These are phyloP conservation scores for Lasiodiplodia gonubiensis DNA, from an alignment of 2,329 filamentous ascomycete genomes.

Conservation along the genomic window DNA sequence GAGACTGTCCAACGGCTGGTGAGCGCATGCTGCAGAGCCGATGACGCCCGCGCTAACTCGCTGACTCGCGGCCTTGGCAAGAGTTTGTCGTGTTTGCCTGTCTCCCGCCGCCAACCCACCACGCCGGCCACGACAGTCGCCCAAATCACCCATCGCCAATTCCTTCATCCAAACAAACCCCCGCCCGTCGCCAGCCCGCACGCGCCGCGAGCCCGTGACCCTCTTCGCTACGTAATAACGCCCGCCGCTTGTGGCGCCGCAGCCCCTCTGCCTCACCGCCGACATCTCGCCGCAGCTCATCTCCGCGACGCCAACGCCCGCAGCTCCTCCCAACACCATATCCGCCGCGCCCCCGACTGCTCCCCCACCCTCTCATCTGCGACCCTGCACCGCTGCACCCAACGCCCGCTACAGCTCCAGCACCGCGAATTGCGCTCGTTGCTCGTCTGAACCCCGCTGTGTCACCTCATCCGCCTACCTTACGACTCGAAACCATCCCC, in stretches of 20 bases:
- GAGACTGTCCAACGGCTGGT: not conserved
- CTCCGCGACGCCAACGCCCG: slow-evolving; percentile 28
- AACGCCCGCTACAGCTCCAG: slow-evolving; percentile 4
- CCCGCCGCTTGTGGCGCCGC: slow-evolving; percentile 20
- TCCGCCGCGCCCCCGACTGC: slow-evolving; percentile 7
- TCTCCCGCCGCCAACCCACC: slow-evolving; percentile 25
- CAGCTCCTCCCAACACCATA: slow-evolving; percentile 25
- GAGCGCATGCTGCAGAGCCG: not conserved
- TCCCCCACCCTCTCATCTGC: not conserved
- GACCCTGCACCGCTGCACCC: not conserved
- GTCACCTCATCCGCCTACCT: slow-evolving; percentile 10
- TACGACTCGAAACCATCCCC: slow-evolving; percentile 5
- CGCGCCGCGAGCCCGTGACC: not conserved
- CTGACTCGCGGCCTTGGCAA: not conserved
- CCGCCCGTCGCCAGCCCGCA: slow-evolving; percentile 10
- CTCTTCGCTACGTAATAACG: slow-evolving; percentile 21
- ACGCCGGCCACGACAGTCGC: slow-evolving; percentile 22
- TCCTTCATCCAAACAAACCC: slow-evolving; percentile 16
- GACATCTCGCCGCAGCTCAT: slow-evolving; percentile 27
- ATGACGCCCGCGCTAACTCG: slow-evolving; percentile 14
- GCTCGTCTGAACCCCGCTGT: slow-evolving; percentile 7
- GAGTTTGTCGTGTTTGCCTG: slow-evolving; percentile 11
- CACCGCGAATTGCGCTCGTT: slow-evolving; percentile 17
- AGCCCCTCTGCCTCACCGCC: slow-evolving; percentile 27
- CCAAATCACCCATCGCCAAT: slow-evolving; percentile 25